Evolutionary conservation across 2,329 filamentous ascomycete genomes (phyloP).

Genomic region (Alternaria sp.): DNA sequence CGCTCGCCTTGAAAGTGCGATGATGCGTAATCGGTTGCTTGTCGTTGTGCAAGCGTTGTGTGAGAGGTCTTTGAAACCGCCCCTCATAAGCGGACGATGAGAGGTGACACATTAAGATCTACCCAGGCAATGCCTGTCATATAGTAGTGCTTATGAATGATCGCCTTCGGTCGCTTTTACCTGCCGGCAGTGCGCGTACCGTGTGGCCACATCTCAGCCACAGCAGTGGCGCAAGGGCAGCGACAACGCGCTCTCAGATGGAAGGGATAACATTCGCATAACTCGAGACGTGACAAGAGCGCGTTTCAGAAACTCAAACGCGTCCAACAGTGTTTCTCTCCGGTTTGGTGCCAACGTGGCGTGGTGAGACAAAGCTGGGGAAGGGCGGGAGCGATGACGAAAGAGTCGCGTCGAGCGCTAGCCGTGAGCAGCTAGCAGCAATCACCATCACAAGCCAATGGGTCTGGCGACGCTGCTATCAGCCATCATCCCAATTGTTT

Average conservation of each 20-base stretch:
- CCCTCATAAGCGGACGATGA: too few species aligned
- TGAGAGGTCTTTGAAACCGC: neutral
- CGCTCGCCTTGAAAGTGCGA: neutral
- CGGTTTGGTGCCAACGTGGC: neutral
- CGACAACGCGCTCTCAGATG: neutral
- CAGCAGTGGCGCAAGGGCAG: neutral
- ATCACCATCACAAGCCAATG: conserved; percentile 36
- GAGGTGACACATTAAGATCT: neutral
- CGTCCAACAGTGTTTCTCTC: neutral
- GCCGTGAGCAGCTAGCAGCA: conserved; percentile 14
- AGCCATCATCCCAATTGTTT: conserved; percentile 12
- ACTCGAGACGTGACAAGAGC: neutral
- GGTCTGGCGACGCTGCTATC: conserved; percentile 6
- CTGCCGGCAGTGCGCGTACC: neutral
- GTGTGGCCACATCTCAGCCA: neutral
- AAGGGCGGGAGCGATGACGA: conserved; percentile 26
- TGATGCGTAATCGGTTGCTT: neutral
- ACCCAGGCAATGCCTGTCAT: neutral
- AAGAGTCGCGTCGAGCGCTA: conserved; percentile 24
- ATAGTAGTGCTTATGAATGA: neutral
- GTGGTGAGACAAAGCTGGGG: conserved; percentile 11
- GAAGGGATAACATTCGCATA: rapidly evolving
- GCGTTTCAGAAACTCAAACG: neutral
- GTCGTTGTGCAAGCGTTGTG: neutral
- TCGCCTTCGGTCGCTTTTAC: neutral